These are phyloP conservation scores for Aspergillus alliaceus DNA, from an alignment of 2,329 filamentous ascomycete species.

Conservation along the genomic window DNA sequence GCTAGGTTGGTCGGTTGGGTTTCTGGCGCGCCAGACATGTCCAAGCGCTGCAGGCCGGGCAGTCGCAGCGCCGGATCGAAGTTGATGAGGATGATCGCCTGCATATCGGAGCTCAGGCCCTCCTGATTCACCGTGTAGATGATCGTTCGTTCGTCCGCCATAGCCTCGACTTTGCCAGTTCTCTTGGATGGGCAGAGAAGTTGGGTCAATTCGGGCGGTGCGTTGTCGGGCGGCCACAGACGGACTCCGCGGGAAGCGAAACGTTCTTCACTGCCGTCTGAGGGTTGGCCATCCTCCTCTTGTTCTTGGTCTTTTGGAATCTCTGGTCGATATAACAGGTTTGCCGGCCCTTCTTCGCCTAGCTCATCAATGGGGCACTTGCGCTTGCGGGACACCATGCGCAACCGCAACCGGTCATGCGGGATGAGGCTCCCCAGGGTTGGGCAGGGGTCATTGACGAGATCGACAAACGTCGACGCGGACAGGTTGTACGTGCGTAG, in stretches of 20 bases:
- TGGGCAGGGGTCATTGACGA: slow-evolving; percentile 41
- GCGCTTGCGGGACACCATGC: slow-evolving; percentile 44
- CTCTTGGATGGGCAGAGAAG: slow-evolving; percentile 40
- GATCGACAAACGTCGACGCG: slow-evolving; percentile 43
- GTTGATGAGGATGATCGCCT: slow-evolving; percentile 39
- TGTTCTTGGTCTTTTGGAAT: slow-evolving; percentile 22
- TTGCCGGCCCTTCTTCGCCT: slow-evolving; percentile 22
- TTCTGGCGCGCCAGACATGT: slow-evolving; percentile 1
- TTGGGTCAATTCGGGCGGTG: slow-evolving; percentile 36
- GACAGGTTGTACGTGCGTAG: slow-evolving; percentile 44
- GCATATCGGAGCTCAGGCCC: slow-evolving; percentile 19
- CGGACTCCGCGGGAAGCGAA: slow-evolving; percentile 40
- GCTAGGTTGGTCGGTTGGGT: neutral
- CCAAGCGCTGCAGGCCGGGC: slow-evolving; percentile 18
- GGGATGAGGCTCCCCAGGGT: slow-evolving; percentile 27
- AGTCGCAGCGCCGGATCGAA: slow-evolving; percentile 40
- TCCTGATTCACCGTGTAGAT: slow-evolving; percentile 39
- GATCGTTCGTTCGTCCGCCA: slow-evolving; percentile 41
- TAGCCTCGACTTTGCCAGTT: slow-evolving; percentile 33
- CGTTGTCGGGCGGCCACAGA: slow-evolving; percentile 44
- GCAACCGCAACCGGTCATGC: slow-evolving; percentile 41
- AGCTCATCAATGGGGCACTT: slow-evolving; percentile 39
- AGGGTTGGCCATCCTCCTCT: slow-evolving; percentile 19
- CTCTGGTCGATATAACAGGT: slow-evolving; percentile 31
- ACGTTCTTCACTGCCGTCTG: slow-evolving; percentile 39